A percentile compares a stretch with the other conserved stretches of the same genome.
Evolutionary conservation across 306 rosid genomes (phyloP).

Genomic region (Betula pendula): DNA sequence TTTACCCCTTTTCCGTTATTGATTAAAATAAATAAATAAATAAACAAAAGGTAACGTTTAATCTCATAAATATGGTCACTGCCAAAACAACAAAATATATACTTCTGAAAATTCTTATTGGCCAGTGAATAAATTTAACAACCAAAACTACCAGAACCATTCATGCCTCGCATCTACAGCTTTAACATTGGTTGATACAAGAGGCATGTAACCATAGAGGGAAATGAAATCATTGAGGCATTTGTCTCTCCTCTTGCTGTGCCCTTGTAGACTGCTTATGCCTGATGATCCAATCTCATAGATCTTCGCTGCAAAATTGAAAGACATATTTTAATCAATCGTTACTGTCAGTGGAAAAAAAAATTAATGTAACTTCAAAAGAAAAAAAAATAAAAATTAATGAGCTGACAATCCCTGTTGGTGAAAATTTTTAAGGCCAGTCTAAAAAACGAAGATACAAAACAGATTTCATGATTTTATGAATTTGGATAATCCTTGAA

Average conservation of each 20-base stretch:
- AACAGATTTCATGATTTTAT: no score
- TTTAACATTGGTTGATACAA: conserved; percentile 44
- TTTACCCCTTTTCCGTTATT: no score
- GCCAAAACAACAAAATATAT: neutral
- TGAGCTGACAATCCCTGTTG: neutral
- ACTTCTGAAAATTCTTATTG: neutral
- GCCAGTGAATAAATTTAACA: neutral
- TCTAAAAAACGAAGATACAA: neutral
- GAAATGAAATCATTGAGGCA: conserved; percentile 54
- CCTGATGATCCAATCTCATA: conserved; percentile 51
- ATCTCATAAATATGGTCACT: no score
- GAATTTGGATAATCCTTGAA: neutral
- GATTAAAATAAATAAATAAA: no score
- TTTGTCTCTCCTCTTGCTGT: conserved; percentile 38
- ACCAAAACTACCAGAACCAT: conserved; percentile 53
- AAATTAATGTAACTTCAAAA: no score
- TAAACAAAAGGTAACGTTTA: no score
- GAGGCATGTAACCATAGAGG: conserved; percentile 39
- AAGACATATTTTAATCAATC: neutral
- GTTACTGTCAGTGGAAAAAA: neutral
- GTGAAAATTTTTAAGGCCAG: neutral
- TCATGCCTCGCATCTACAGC: conserved; percentile 46
- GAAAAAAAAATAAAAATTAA: neutral
- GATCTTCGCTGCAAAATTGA: conserved; percentile 48
- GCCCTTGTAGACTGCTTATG: conserved; percentile 42